Percentiles rank a stretch among this genome's conserved stretches.
Evolutionary conservation across 75 land plant species (phyloP).

Genomic region (Selaginella tamariscina): DNA sequence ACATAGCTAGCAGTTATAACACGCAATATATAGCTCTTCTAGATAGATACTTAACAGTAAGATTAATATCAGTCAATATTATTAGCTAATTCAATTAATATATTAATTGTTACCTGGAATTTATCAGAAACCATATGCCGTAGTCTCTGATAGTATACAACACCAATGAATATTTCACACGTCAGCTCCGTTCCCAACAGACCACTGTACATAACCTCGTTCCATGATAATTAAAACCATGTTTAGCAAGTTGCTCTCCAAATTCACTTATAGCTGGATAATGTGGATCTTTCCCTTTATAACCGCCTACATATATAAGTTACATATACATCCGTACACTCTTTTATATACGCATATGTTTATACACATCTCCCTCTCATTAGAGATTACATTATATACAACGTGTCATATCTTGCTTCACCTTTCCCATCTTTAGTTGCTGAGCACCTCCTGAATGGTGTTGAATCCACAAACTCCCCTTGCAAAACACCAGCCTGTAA

Average conservation of each 20-base stretch:
- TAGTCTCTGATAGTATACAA: slow-evolving; percentile 86
- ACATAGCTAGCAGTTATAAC: too few relatives aligned
- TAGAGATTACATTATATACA: too few relatives aligned
- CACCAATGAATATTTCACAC: slow-evolving; percentile 90
- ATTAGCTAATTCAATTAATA: background rate
- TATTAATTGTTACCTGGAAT: slow-evolving; percentile 52
- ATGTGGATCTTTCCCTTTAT: slow-evolving; percentile 13
- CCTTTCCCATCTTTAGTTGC: background rate
- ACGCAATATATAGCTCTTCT: too few relatives aligned
- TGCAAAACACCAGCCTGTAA: slow-evolving; percentile 69
- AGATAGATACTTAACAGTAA: too few relatives aligned
- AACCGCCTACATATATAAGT: background rate
- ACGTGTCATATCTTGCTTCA: too few relatives aligned
- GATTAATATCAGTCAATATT: background rate
- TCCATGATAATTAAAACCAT: slow-evolving; percentile 92
- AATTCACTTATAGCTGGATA: slow-evolving; percentile 54
- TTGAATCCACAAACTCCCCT: slow-evolving; percentile 87
- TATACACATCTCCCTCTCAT: too few relatives aligned
- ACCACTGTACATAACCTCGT: slow-evolving; percentile 93
- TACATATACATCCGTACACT: too few relatives aligned
- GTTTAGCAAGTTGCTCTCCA: slow-evolving; percentile 38
- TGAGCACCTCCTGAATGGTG: slow-evolving; percentile 47
- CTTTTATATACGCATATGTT: too few relatives aligned
- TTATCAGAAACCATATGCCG: slow-evolving; percentile 99
- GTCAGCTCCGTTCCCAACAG: slow-evolving; percentile 74